Evolutionary conservation across 1,139 yeast genomes (phyloP).

Genomic region (Groenewaldozyma auringiensis): DNA sequence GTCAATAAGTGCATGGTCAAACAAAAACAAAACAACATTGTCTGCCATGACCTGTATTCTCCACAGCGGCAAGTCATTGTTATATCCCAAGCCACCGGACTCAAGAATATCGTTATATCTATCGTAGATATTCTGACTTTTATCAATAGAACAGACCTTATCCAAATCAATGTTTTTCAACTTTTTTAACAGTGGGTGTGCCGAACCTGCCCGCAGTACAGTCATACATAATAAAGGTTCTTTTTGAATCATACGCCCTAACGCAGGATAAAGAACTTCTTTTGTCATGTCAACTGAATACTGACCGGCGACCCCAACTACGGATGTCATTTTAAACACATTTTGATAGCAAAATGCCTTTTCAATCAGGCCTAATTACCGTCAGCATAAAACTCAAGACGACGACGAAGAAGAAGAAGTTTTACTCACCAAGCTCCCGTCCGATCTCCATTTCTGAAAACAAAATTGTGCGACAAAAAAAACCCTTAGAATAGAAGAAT

Average conservation of each 20-base stretch:
- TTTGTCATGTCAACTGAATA: conserved; percentile 9
- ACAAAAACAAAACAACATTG: conserved; percentile 14
- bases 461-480: no score
- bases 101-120: conserved; percentile 7
- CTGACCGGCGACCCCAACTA: conserved; percentile 12
- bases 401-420: neutral
- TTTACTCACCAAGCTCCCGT: no score
- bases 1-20: conserved; percentile 18
- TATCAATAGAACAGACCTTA: conserved; percentile 7
- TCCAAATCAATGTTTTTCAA: conserved; percentile 10
- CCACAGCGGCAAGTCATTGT: conserved; percentile 14
- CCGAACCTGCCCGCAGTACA: conserved; percentile 4
- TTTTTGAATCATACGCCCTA: conserved; percentile 8
- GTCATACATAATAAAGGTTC: conserved; percentile 10
- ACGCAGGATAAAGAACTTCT: conserved; percentile 10
- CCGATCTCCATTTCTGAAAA: no score
- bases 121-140: conserved; percentile 6
- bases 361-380: conserved; percentile 11
- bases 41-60: conserved; percentile 13
- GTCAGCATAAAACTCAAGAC: neutral
- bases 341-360: conserved; percentile 11
- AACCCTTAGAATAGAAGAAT: no score
- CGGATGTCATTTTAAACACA: conserved; percentile 11
- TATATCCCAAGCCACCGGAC: conserved; percentile 20
- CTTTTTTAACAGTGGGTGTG: conserved; percentile 7